Base-by-base conservation (phyloP, 1,139 yeast species). In the Pichia sp. region DNA sequence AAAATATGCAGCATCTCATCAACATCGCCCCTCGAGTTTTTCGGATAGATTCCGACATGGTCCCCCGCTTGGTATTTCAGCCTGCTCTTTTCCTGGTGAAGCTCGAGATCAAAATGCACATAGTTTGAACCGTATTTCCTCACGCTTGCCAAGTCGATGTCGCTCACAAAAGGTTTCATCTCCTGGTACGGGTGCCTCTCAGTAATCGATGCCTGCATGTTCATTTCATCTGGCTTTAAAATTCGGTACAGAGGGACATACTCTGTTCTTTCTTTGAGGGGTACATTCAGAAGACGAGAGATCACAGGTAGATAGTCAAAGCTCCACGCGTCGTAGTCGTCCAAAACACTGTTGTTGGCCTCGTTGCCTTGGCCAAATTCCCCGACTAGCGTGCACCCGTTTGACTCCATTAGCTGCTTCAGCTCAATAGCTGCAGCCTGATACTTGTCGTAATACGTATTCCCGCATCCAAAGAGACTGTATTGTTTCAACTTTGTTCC, bases 1-100 rank as follows among this genome's bases (percentile, higher is more conserved):
- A 92, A 82, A 4, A 87, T 82, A 51, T 75, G 64, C 58, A 87
- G 72, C 64, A 93, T 87, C 43, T 76, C 72, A 13, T 76, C 77
- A 45, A 90, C 85, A 64, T 88, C 84, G 64, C 81, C 87, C 63
- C 80, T 74, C 4, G 90, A 74, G 71, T 95, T 95, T 45, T 90
- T 86, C 36, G 98, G 92, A 90, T 96, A 87, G 52, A 95, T 75
- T 13, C 97, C 99, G 61, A 93, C 75, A 72, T 95, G 99, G 69
- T 95, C 99, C 68, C 99, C 99, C 8, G 98, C 90, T 53, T 89
- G 77, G 70, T 93, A 95, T 65, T 85, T 84, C 68, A 93, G 74
- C 64, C 85, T 85, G 8, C 93, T 81, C 36, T 74, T 79, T 1
- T 85, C 74, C 47, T 88, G 74, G 66, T 90, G 96, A 63, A 93